Evolutionary conservation across 2,329 filamentous ascomycete species (phyloP).

Genomic region (Microdochium paspali): DNA sequence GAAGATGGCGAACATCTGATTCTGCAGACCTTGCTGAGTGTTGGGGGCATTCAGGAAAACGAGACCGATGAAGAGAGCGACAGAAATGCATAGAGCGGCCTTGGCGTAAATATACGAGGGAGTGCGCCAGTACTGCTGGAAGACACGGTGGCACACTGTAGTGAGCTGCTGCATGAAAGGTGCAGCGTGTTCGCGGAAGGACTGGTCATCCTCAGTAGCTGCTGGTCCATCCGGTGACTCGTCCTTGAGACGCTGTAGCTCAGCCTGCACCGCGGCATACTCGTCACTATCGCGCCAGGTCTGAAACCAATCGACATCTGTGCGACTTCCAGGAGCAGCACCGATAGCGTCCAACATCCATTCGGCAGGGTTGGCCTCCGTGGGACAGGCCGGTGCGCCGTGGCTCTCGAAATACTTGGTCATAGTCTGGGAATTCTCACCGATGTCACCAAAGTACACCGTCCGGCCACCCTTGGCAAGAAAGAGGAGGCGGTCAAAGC

Average conservation of each 20-base stretch:
- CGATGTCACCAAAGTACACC: conserved; percentile 76
- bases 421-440: conserved; percentile 57
- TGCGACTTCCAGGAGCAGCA: conserved; percentile 53
- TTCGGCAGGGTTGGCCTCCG: conserved; percentile 69
- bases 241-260: conserved; percentile 47
- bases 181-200: conserved; percentile 72
- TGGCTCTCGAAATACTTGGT: conserved; percentile 70
- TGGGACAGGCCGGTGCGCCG: conserved; percentile 54
- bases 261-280: conserved; percentile 42
- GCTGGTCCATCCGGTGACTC: conserved; percentile 25
- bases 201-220: conserved; percentile 23
- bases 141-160: conserved; percentile 64
- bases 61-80: conserved; percentile 71
- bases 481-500: conserved; percentile 76
- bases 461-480: conserved; percentile 66
- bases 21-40: conserved; percentile 69
- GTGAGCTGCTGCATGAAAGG: conserved; percentile 59
- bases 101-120: conserved; percentile 87
- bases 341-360: conserved; percentile 62
- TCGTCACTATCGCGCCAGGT: conserved; percentile 34
- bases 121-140: conserved; percentile 87
- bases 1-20: conserved; percentile 82
- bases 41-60: conserved; percentile 66
- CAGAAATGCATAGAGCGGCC: conserved; percentile 52
- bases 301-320: conserved; percentile 56